phyloP scores from a whole-genome alignment of 1,284 basidiomycete genomes.

The Flammula alnicola region DNA sequence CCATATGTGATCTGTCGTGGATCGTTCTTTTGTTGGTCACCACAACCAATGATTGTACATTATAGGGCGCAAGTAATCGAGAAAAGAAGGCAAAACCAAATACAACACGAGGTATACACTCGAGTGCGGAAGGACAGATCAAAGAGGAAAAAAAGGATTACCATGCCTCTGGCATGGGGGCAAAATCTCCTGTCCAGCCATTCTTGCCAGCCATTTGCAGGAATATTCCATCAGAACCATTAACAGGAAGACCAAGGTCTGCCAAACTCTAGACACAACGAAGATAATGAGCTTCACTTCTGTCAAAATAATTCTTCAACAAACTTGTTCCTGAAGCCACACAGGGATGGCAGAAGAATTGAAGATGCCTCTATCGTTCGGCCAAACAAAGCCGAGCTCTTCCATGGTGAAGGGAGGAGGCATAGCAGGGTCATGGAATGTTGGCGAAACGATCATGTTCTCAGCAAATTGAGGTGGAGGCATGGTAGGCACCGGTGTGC shows the following conservation, averaged over 20 bases:
- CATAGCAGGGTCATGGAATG: constrained; percentile 60
- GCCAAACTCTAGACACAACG: constrained; percentile 66
- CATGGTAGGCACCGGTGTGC: constrained; percentile 51
- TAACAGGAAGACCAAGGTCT: constrained; percentile 86
- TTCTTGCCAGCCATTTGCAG: constrained; percentile 70
- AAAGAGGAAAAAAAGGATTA: constrained; percentile 34
- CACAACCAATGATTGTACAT: constrained; percentile 11
- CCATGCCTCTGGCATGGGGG: constrained; percentile 82
- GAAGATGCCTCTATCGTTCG: constrained; percentile 73
- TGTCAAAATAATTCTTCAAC: constrained; percentile 23
- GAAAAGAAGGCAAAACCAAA: constrained; percentile 3
- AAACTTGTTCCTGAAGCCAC: constrained; percentile 83
- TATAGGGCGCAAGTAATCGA: constrained; percentile 5
- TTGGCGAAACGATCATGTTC: constrained; percentile 58
- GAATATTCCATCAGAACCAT: constrained; percentile 89
- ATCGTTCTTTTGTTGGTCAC: constrained; percentile 14
- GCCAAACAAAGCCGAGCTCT: constrained; percentile 81
- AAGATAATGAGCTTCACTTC: constrained; percentile 8
- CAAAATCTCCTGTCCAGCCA: constrained; percentile 77
- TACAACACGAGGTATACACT: constrained; percentile 1
- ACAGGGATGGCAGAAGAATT: constrained; percentile 78
- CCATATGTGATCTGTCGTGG: constrained; percentile 16
- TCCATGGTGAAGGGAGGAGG: constrained; percentile 78
- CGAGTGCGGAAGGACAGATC: constrained; percentile 11
- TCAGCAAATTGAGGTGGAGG: constrained; percentile 56